Conservation (phyloP, 257 asterid genomes). For the Solanum pinnatisectum region DNA sequence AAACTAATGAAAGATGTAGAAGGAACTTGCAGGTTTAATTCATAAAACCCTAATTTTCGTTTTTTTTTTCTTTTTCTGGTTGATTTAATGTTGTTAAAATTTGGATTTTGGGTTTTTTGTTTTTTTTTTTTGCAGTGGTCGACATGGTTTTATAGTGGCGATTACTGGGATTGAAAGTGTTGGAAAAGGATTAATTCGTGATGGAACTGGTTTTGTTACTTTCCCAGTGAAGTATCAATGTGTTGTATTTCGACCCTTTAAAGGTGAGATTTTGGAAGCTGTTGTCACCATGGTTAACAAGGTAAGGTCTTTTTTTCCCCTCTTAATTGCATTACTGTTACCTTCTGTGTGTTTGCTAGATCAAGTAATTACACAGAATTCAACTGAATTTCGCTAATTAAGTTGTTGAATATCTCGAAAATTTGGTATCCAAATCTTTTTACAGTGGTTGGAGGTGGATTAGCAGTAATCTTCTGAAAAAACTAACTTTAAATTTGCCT, state of each 20-base stretch:
- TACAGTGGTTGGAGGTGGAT: neutral
- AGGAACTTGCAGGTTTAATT: constrained; percentile 85
- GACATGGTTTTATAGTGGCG: constrained; percentile 93
- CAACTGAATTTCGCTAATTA: neutral
- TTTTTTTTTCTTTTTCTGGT: neutral
- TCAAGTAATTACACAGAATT: neutral
- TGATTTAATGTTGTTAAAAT: neutral
- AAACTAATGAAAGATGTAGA: constrained; percentile 97
- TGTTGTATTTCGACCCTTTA: constrained; percentile 90
- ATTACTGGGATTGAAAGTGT: constrained; percentile 88
- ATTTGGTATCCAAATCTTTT: neutral
- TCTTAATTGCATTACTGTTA: neutral
- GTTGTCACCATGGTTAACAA: constrained; percentile 98
- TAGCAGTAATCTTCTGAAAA: neutral
- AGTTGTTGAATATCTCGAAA: neutral
- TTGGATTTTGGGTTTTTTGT: neutral
- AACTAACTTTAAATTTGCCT: neutral
- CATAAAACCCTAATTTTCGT: neutral
- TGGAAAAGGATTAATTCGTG: constrained; percentile 90
- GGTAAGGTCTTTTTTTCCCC: constrained; percentile 3
- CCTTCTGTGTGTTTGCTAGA: neutral
- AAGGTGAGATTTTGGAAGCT: constrained; percentile 87
- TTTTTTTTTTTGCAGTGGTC: constrained; percentile 37
- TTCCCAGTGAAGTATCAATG: constrained; percentile 90
- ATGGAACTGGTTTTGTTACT: constrained; percentile 89